Conservation (phyloP, 2,329 filamentous ascomycete species). For the Lanzia echinophila region DNA sequence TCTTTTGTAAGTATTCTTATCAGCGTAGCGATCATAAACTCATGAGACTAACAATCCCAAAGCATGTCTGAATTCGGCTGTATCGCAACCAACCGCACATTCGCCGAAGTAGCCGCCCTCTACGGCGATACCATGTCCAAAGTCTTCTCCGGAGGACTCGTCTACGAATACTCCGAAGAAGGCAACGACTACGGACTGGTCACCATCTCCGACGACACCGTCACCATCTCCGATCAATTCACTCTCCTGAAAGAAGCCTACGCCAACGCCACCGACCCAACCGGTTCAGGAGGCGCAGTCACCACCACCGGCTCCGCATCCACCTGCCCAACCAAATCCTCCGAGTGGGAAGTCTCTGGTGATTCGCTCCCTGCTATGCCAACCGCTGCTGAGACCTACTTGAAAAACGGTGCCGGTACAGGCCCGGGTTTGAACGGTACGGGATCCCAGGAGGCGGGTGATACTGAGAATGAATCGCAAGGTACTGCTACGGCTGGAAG, state of each 20-base stretch:
- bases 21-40: too few relatives aligned
- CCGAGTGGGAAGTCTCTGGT: conserved; percentile 41
- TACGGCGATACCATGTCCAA: conserved; percentile 77
- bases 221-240: conserved; percentile 41
- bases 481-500: conserved; percentile 23
- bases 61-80: conserved; percentile 85
- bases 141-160: conserved; percentile 90
- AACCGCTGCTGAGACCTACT: conserved; percentile 34
- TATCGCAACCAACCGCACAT: conserved; percentile 71
- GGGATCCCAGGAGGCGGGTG: conserved; percentile 25
- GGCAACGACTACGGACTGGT: conserved; percentile 62
- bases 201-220: conserved; percentile 29
- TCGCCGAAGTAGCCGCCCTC: conserved; percentile 70
- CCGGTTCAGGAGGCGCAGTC: conserved; percentile 46
- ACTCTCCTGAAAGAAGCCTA: conserved; percentile 40
- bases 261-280: conserved; percentile 38
- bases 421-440: conserved; percentile 35
- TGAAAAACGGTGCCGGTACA: conserved; percentile 43
- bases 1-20: conserved; percentile 40
- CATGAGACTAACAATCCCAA: neutral
- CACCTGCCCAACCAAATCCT: conserved; percentile 39
- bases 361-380: conserved; percentile 43
- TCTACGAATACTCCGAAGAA: conserved; percentile 90
- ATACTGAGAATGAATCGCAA: conserved; percentile 24
- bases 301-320: conserved; percentile 26